Conservation (phyloP, 2,329 filamentous ascomycete genomes). For the Leptographium lundbergii region DNA sequence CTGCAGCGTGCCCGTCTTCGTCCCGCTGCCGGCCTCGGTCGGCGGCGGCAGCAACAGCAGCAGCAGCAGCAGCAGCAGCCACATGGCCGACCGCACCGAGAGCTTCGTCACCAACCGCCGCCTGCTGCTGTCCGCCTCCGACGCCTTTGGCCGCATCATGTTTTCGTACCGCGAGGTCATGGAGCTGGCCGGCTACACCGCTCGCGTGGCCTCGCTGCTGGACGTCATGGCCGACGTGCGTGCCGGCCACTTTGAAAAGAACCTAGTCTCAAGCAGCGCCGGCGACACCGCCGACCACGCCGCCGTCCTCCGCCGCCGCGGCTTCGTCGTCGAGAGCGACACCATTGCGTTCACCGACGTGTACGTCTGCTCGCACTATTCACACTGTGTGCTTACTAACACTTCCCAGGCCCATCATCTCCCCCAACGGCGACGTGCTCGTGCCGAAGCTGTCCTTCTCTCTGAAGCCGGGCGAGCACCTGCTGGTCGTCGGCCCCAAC, state of each 20-base stretch:
- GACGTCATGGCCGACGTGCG: constrained; percentile 93
- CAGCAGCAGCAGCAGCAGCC: constrained; percentile 24
- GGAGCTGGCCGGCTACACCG: constrained; percentile 90
- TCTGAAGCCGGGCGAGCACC: constrained; percentile 74
- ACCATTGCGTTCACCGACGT: constrained; percentile 81
- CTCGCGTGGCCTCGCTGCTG: constrained; percentile 75
- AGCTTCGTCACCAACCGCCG: constrained; percentile 89
- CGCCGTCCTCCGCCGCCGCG: constrained; percentile 69
- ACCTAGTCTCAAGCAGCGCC: constrained; percentile 71
- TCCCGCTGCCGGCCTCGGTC: constrained; percentile 69
- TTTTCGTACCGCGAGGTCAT: constrained; percentile 97
- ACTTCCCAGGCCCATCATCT: constrained; percentile 63
- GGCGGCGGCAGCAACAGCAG: constrained; percentile 15
- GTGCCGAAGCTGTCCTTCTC: constrained; percentile 77
- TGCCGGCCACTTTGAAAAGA: constrained; percentile 87
- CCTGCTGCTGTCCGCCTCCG: constrained; percentile 83
- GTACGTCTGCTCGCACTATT: constrained; percentile 25
- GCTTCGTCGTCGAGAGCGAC: constrained; percentile 66
- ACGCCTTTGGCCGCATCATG: constrained; percentile 92
- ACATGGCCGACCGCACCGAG: constrained; percentile 59
- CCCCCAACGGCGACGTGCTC: constrained; percentile 88
- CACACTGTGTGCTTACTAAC: neutral
- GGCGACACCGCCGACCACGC: constrained; percentile 70
- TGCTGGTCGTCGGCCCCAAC: constrained; percentile 91
- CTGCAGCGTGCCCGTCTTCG: constrained; percentile 91